phyloP scores from a whole-genome alignment of 208 protist genomes.

The Naegleria lovaniensis region DNA sequence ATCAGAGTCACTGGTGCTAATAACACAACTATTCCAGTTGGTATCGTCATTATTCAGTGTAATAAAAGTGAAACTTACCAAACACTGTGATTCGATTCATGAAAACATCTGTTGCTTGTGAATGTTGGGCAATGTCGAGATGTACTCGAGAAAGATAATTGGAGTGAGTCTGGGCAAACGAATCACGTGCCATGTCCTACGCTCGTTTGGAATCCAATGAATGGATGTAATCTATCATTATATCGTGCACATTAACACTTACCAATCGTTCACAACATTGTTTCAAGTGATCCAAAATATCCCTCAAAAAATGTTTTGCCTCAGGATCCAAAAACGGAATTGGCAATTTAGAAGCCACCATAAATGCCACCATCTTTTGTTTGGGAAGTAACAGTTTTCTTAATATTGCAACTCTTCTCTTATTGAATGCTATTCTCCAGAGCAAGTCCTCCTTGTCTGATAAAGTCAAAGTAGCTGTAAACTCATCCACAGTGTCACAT shows the following conservation, averaged over 20 bases:
- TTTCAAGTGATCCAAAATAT: not conserved
- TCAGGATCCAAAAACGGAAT: not conserved
- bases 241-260: too few relatives aligned
- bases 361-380: not conserved
- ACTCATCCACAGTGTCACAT: not conserved
- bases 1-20: too few relatives aligned
- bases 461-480: not conserved
- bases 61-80: too few relatives aligned
- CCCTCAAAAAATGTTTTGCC: not conserved
- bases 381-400: not conserved
- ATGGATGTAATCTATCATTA: too few relatives aligned
- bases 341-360: not conserved
- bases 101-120: not conserved
- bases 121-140: not conserved
- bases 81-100: not conserved
- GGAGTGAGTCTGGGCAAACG: not conserved
- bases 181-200: not conserved
- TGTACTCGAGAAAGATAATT: not conserved
- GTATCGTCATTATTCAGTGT: too few relatives aligned
- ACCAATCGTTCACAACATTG: not conserved
- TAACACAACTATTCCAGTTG: too few relatives aligned
- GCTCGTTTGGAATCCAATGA: too few relatives aligned
- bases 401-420: not conserved
- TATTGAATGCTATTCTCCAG: not conserved
- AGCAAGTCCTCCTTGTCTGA: not conserved